Conservation (phyloP, 148 eudicot genomes). For the Pouteria glomerata region DNA sequence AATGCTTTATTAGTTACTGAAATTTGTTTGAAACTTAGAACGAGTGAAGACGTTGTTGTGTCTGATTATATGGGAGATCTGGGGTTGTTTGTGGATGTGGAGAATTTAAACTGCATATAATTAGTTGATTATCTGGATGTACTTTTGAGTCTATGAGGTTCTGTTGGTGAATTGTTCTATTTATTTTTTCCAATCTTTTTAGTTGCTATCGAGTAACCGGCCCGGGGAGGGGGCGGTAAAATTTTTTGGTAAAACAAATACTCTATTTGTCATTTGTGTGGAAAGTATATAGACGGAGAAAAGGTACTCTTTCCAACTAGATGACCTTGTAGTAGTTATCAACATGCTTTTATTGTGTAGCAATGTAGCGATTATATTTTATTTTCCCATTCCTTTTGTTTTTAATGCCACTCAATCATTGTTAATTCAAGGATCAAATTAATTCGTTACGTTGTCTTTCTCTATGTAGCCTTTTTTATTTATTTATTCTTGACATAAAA, state of each 20-base stretch:
- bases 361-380: neutral
- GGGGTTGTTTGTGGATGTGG: neutral
- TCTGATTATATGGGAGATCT: neutral
- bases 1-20: neutral
- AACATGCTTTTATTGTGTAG: neutral
- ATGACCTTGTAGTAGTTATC: neutral
- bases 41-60: neutral
- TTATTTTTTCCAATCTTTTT: no score
- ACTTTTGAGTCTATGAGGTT: neutral
- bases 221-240: no score
- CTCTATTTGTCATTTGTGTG: neutral
- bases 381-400: neutral
- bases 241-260: neutral
- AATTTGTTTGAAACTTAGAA: neutral
- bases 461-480: no score
- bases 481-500: neutral
- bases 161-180: neutral
- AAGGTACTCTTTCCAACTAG: neutral
- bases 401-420: neutral
- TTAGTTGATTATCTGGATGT: neutral
- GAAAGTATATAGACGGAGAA: neutral
- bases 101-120: neutral
- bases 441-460: no score
- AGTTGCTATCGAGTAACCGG: no score
- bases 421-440: neutral